These are phyloP conservation scores for Pezicula neosporulosa DNA, from an alignment of 2,329 filamentous ascomycete genomes.

Conservation along the genomic window DNA sequence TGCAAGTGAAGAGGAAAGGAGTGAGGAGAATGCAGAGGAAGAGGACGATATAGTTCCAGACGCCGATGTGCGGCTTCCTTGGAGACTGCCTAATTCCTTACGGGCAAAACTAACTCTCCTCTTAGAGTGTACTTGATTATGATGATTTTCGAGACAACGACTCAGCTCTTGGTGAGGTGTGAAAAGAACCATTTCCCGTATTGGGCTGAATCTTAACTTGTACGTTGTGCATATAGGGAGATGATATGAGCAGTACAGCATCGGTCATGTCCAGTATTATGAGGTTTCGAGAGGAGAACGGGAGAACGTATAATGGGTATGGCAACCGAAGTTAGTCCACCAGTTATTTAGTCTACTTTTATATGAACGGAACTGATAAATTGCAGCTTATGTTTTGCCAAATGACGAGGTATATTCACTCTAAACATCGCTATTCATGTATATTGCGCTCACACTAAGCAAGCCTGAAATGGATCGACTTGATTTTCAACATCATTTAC, in stretches of 20 bases:
- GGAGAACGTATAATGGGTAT: conserved; percentile 34
- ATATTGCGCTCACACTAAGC: not conserved
- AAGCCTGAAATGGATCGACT: conserved; percentile 6
- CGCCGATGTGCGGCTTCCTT: not conserved
- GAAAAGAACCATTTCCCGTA: not conserved
- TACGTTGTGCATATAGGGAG: not conserved
- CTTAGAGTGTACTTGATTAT: not conserved
- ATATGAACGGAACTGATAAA: not conserved
- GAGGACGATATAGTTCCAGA: not conserved
- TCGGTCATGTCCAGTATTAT: conserved; percentile 28
- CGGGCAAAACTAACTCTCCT: not conserved
- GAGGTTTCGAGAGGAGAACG: conserved; percentile 33
- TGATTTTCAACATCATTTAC: conserved; percentile 10
- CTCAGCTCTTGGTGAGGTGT: not conserved
- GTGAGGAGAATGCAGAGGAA: not conserved
- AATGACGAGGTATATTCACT: conserved; percentile 4
- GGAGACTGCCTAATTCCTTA: not conserved
- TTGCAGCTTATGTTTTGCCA: conserved; percentile 5
- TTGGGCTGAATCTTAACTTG: not conserved
- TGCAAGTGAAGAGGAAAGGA: not conserved
- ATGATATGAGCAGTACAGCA: conserved; percentile 1
- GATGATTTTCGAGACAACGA: conserved; percentile 1
- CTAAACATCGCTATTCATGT: not conserved
- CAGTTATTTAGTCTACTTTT: not conserved
- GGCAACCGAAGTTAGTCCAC: conserved; percentile 4